phyloP scores from a whole-genome alignment of 306 rosid species.

The Begonia fuchsioides region DNA sequence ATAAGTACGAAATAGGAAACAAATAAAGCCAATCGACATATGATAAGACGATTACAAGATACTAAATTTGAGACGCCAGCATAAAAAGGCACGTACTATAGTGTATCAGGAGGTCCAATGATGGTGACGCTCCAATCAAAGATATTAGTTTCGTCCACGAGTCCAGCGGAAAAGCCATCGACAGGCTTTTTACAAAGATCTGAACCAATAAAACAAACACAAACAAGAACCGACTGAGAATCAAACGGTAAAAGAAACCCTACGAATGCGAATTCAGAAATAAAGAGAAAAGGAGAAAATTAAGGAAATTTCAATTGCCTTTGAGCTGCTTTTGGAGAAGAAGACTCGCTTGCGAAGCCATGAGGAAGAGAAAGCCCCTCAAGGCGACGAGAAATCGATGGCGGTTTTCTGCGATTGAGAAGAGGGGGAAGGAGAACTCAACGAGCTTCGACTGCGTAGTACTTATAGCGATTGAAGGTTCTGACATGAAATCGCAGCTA shows the following conservation, averaged over 20 bases:
- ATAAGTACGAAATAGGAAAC: too few relatives aligned
- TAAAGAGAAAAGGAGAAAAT: not conserved
- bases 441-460: not conserved
- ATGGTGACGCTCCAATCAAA: constrained; percentile 98
- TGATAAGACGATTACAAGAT: not conserved
- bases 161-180: constrained; percentile 94
- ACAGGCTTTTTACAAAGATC: constrained; percentile 97
- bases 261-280: not conserved
- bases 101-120: constrained; percentile 99
- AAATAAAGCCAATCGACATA: too few relatives aligned
- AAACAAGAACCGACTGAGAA: constrained; percentile 6
- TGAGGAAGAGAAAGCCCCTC: constrained; percentile 9
- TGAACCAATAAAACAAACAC: constrained; percentile 12
- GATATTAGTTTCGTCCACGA: constrained; percentile 74
- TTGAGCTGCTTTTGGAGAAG: constrained; percentile 93
- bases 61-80: not conserved
- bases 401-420: constrained; percentile 14
- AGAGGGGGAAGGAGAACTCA: constrained; percentile 8
- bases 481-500: not conserved
- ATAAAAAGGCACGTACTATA: constrained; percentile 36
- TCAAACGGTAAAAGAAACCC: constrained; percentile 8
- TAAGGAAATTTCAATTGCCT: constrained; percentile 22
- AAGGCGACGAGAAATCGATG: too few relatives aligned
- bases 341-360: constrained; percentile 92
- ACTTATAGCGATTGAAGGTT: not conserved